A percentile compares a stretch with the other conserved stretches of the same genome.
Conservation (phyloP, 345 rosid species). For the Turnera subulata region DNA sequence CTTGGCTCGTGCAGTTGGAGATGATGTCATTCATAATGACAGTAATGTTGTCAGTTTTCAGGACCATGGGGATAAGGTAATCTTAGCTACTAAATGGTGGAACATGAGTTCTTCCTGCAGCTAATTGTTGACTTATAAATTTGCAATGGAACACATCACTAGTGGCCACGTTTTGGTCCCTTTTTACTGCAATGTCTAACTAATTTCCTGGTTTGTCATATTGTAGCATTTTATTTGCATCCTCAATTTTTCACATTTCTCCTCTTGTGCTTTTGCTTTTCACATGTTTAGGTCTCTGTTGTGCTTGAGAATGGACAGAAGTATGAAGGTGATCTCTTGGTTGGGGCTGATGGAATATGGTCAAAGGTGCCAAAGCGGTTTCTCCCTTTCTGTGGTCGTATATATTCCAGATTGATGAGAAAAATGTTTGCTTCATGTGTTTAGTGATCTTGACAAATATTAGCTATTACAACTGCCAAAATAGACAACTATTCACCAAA, state of each 20-base stretch:
- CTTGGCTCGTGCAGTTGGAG: constrained; percentile 74
- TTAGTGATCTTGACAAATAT: too few relatives aligned
- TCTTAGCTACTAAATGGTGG: constrained; percentile 1
- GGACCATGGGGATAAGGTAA: constrained; percentile 79
- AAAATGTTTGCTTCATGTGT: too few relatives aligned
- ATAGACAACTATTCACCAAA: not conserved
- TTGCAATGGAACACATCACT: too few relatives aligned
- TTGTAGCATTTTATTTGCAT: not conserved
- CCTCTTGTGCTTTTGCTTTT: constrained; percentile 16
- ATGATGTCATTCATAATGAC: constrained; percentile 65
- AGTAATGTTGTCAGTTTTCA: constrained; percentile 82
- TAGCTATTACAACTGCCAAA: too few relatives aligned
- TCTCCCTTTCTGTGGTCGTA: not conserved
- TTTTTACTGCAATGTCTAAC: constrained; percentile 2
- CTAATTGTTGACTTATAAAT: not conserved
- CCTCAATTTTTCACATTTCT: not conserved
- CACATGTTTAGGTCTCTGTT: constrained; percentile 58
- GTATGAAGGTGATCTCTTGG: constrained; percentile 77
- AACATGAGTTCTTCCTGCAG: not conserved
- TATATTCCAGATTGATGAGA: too few relatives aligned
- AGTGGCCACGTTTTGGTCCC: not conserved
- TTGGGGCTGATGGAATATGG: constrained; percentile 97
- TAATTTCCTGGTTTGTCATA: constrained; percentile 3
- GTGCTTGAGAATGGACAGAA: constrained; percentile 70
- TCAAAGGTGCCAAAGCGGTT: constrained; percentile 62